These are phyloP conservation scores for Lachnellula willkommii DNA, from an alignment of 2,329 filamentous ascomycete species.

Conservation along the genomic window DNA sequence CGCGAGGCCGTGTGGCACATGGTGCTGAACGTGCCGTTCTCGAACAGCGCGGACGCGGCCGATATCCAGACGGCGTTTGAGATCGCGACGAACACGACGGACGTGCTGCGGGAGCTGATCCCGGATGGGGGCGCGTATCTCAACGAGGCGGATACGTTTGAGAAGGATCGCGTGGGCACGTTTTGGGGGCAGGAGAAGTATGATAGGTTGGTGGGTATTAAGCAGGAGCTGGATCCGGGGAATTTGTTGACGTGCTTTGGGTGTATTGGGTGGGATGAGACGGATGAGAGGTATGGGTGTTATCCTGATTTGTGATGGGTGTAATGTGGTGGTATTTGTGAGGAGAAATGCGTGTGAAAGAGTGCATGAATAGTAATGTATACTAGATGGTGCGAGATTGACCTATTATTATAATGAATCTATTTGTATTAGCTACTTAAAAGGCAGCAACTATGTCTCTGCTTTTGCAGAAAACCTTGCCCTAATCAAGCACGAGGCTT, in stretches of 20 bases:
- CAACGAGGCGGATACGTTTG: slow-evolving; percentile 7
- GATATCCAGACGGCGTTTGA: background rate
- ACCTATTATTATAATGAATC: no score
- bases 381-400: no score
- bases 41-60: background rate
- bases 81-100: background rate
- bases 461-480: no score
- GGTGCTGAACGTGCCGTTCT: background rate
- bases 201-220: slow-evolving; percentile 6
- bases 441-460: no score
- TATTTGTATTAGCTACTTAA: no score
- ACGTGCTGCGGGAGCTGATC: background rate
- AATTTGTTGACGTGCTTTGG: slow-evolving; percentile 2
- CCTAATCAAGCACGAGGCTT: no score
- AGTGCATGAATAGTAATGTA: background rate
- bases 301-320: background rate
- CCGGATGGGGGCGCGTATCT: slow-evolving; percentile 7
- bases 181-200: slow-evolving; percentile 7
- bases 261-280: slow-evolving; percentile 4
- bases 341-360: background rate
- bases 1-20: background rate
- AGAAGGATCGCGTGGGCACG: slow-evolving; percentile 1
- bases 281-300: background rate
- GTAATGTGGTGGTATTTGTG: background rate
- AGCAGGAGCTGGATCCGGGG: slow-evolving; percentile 8